Base-by-base conservation (phyloP, 306 rosid species). In the Carpinus fangiana region DNA sequence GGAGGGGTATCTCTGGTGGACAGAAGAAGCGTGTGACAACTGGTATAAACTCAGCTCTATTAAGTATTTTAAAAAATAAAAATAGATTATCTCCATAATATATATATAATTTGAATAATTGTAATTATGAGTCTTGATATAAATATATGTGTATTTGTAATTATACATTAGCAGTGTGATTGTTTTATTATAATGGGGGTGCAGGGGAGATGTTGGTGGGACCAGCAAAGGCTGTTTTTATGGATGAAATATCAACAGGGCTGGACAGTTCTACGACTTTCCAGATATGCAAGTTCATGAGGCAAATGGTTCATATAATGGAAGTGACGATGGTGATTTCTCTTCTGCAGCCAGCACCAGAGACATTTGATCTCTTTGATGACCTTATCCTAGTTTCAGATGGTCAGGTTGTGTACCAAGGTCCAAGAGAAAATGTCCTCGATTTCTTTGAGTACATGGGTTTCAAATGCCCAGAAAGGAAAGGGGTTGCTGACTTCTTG, bases 181-280 rank as follows among this genome's bases (percentile, higher is more conserved):
- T 38, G 28, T 41, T n/a, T 41, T 67, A 41, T 38, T 67, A 67
- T 85, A 23, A 85, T 26, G 76, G 21, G 34, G 53, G 26, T 80
- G 82, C 72, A 94, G 98, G 98, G 59, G 98, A 94, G 78, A 94
- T 94, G 97, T 72, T 93, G 79, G 97, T 83, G 12, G 98, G 98
- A 59, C 97, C 98, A 2, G 97, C 91, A 54, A 90, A 90, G 80
- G 97, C 86, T 41, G 82, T 92, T 2, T 78, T 94, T 64, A 92
- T 94, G 98, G 97, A 92, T 79, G 97, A 94, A 76, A 92, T 94
- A 64, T 94, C 98, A 53, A 94, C 98, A 7, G 98, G 98, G 2
- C 82, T 94, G 67, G 98, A 94, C 74, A 94, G 98, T 79, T 90
- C 98, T 38, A 92, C 98, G 55, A 92, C 98, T 12, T 94, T 90